Conservation (phyloP, 331 rosid genomes). For the Erythrophleum ivorense region DNA sequence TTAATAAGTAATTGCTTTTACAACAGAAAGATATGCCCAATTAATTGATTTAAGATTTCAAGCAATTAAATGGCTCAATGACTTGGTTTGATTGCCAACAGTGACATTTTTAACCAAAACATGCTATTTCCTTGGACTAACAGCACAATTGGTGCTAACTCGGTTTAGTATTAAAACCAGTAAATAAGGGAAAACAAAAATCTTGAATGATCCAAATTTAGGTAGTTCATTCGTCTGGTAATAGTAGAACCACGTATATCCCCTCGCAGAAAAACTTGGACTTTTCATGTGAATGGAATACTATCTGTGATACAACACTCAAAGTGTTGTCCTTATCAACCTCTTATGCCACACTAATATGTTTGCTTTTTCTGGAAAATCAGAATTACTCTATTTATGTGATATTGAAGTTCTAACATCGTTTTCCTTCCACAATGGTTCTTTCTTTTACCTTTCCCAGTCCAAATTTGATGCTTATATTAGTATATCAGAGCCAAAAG, state of each 20-base stretch:
- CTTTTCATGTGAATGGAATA: background rate
- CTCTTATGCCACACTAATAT: background rate
- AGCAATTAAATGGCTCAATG: background rate
- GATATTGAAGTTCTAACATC: background rate
- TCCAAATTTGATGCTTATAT: background rate
- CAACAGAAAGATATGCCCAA: too few relatives aligned
- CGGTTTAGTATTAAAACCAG: too few relatives aligned
- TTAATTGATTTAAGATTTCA: background rate
- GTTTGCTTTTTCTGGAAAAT: background rate
- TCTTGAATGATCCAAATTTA: background rate
- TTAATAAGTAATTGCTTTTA: too few relatives aligned
- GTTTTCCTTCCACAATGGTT: background rate
- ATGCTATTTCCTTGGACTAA: too few relatives aligned
- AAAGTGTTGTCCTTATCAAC: conserved; percentile 14
- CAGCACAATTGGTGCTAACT: too few relatives aligned
- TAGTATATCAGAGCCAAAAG: background rate
- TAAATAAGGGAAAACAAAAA: background rate
- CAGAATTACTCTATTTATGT: background rate
- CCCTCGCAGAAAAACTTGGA: background rate
- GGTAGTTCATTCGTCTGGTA: background rate
- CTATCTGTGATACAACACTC: background rate
- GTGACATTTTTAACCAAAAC: too few relatives aligned
- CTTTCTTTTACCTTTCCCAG: background rate
- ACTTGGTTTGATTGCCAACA: too few relatives aligned
- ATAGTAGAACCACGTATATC: background rate